These are phyloP conservation scores for Metschnikowia lochheadii DNA, from an alignment of 805 yeast species.

Conservation along the genomic window DNA sequence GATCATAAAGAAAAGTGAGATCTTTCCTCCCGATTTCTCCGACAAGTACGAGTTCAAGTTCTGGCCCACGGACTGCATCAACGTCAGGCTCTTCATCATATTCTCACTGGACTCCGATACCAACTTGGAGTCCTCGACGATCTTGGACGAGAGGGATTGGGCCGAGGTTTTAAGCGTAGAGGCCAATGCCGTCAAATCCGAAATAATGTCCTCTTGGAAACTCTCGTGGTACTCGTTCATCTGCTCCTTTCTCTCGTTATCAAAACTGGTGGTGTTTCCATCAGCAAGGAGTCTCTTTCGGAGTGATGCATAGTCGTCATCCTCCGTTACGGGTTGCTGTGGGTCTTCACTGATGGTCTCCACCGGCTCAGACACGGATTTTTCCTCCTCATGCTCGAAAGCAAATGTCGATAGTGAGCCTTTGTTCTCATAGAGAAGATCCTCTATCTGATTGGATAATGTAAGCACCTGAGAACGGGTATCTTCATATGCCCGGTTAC, in stretches of 20 bases:
- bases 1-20: constrained; percentile 35
- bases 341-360: not conserved
- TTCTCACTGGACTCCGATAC: constrained; percentile 33
- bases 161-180: constrained; percentile 47
- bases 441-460: constrained; percentile 10
- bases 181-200: constrained; percentile 48
- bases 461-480: constrained; percentile 5
- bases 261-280: constrained; percentile 12
- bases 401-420: not conserved
- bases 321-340: not conserved
- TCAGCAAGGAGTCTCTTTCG: constrained; percentile 15
- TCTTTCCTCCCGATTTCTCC: constrained; percentile 39
- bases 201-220: constrained; percentile 46
- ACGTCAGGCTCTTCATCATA: constrained; percentile 22
- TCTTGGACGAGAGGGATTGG: constrained; percentile 32
- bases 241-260: constrained; percentile 14
- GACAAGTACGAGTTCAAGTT: constrained; percentile 36
- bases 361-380: not conserved
- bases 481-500: constrained; percentile 5
- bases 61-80: constrained; percentile 25
- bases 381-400: not conserved
- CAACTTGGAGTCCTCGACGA: constrained; percentile 32
- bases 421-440: constrained; percentile 4
- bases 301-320: constrained; percentile 15
- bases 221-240: constrained; percentile 39